phyloP scores from a whole-genome alignment of 2,329 filamentous ascomycete species.

The Rhinocladiella similis region DNA sequence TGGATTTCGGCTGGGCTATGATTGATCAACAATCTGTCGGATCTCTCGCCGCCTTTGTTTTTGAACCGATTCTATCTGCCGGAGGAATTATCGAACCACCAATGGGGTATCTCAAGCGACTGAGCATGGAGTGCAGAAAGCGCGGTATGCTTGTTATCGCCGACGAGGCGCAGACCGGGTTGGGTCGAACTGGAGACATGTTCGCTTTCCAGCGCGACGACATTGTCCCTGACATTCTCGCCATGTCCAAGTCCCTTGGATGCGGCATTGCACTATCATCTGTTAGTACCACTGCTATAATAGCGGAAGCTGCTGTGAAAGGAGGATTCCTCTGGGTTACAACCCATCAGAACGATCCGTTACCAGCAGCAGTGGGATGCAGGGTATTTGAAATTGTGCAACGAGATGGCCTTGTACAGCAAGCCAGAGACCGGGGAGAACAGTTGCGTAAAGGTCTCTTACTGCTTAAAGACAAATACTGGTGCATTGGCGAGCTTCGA shows the following conservation, averaged over 20 bases:
- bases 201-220: slow-evolving; percentile 96
- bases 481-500: slow-evolving; percentile 61
- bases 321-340: slow-evolving; percentile 58
- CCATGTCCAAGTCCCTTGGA: slow-evolving; percentile 52
- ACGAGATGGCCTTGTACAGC: slow-evolving; percentile 54
- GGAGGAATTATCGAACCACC: slow-evolving; percentile 60
- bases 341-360: slow-evolving; percentile 62
- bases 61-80: slow-evolving; percentile 60
- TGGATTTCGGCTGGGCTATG: slow-evolving; percentile 61
- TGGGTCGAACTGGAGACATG: slow-evolving; percentile 88
- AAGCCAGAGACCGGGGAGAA: slow-evolving; percentile 45
- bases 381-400: slow-evolving; percentile 63
- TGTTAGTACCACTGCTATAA: slow-evolving; percentile 55
- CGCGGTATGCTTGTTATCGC: slow-evolving; percentile 64
- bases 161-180: slow-evolving; percentile 89
- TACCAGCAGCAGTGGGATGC: slow-evolving; percentile 59
- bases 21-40: slow-evolving; percentile 61
- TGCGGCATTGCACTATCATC: slow-evolving; percentile 50
- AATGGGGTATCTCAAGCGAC: slow-evolving; percentile 59
- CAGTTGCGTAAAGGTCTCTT: slow-evolving; percentile 49
- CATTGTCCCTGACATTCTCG: slow-evolving; percentile 83
- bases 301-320: slow-evolving; percentile 50
- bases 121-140: slow-evolving; percentile 50
- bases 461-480: slow-evolving; percentile 49
- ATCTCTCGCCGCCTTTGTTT: slow-evolving; percentile 61